Conservation (phyloP, 1,284 basidiomycete species). For the Erythrobasidium hasegawianum region DNA sequence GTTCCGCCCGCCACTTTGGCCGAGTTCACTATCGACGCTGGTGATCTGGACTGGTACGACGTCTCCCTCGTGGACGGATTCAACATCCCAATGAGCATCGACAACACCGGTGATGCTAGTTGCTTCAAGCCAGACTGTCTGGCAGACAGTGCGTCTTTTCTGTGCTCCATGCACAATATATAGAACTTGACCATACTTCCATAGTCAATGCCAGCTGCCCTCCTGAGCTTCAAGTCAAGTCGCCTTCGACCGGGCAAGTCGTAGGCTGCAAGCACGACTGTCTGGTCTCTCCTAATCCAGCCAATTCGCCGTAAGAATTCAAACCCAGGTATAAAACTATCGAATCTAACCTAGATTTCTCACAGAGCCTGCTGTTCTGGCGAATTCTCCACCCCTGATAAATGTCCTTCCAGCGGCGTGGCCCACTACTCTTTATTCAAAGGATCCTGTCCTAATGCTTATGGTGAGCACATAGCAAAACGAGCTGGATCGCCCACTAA, state of each 20-base stretch:
- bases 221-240: background rate
- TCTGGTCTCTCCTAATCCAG: background rate
- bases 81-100: background rate
- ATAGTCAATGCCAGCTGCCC: background rate
- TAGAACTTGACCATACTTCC: too few relatives aligned
- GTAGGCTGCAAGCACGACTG: slow-evolving; percentile 12
- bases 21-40: slow-evolving; percentile 3
- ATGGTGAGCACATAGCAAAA: background rate
- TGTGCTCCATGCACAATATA: background rate
- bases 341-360: background rate
- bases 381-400: slow-evolving; percentile 1
- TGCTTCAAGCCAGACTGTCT: slow-evolving; percentile 2
- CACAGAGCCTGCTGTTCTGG: slow-evolving; percentile 2
- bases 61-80: slow-evolving; percentile 2
- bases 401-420: background rate
- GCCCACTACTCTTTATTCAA: background rate
- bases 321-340: too few relatives aligned
- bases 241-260: background rate
- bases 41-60: slow-evolving; percentile 4
- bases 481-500: background rate
- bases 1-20: background rate
- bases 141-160: background rate
- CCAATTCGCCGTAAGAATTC: slow-evolving; percentile 1
- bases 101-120: background rate
- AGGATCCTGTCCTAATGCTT: background rate